A percentile compares a stretch with the other conserved stretches of the same genome.
phyloP scores from a whole-genome alignment of 1,284 basidiomycete species.

The Inonotus hispidus region DNA sequence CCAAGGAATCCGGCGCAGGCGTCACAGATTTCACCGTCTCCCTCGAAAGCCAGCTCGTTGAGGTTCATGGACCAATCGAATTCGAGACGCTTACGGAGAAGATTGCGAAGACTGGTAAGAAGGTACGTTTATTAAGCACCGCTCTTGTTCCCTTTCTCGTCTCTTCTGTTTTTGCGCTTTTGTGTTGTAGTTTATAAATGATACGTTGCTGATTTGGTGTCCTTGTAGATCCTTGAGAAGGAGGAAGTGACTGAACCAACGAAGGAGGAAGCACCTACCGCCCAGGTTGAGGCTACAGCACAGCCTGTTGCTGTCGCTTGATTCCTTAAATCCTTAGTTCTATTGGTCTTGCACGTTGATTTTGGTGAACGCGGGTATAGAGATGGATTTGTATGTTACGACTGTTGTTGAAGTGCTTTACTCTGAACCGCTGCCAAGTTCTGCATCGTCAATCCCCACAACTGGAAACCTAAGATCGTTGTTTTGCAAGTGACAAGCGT shows the following conservation, averaged over 20 bases:
- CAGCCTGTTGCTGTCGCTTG: not conserved
- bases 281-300: not conserved
- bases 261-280: not conserved
- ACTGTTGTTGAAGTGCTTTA: no score
- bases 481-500: no score
- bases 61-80: conserved; percentile 14
- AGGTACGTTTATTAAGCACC: conserved; percentile 1
- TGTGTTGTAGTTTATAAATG: not conserved
- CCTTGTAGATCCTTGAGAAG: conserved; percentile 13
- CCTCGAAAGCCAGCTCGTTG: conserved; percentile 14
- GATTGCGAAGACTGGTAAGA: conserved; percentile 18
- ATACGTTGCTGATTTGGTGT: not conserved
- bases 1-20: conserved; percentile 10
- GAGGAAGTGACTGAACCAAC: conserved; percentile 3
- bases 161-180: not conserved
- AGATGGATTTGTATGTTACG: no score
- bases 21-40: conserved; percentile 9
- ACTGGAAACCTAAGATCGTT: no score
- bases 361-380: no score
- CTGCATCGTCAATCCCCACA: no score
- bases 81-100: conserved; percentile 6
- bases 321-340: not conserved
- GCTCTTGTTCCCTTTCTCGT: not conserved
- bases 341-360: not conserved
- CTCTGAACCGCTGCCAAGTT: no score